A percentile compares a stretch with the other conserved stretches of the same genome.
phyloP scores from a whole-genome alignment of 768 basidiomycete species.

The Pulveroboletus sp. region DNA sequence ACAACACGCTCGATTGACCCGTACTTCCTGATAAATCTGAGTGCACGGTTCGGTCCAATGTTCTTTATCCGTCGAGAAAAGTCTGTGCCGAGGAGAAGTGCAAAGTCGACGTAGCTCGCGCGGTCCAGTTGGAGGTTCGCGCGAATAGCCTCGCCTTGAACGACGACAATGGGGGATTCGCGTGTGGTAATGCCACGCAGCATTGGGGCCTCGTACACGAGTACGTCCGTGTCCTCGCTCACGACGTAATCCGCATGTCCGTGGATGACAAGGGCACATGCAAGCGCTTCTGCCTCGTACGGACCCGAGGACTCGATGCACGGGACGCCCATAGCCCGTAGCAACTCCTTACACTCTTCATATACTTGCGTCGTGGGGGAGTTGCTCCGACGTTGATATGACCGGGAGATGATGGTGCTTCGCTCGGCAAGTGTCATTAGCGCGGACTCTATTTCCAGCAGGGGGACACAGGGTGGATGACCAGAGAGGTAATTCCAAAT shows the following conservation, averaged over 20 bases:
- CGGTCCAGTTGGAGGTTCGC: slow-evolving; percentile 51
- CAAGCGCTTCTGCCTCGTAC: slow-evolving; percentile 84
- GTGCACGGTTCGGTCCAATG: slow-evolving; percentile 73
- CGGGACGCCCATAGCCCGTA: slow-evolving; percentile 78
- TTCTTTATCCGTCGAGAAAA: slow-evolving; percentile 82
- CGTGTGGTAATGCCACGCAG: slow-evolving; percentile 69
- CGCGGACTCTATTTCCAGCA: slow-evolving; percentile 19
- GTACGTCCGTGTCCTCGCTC: slow-evolving; percentile 87
- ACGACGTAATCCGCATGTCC: slow-evolving; percentile 84
- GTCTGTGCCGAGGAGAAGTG: slow-evolving; percentile 84
- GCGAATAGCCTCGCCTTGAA: slow-evolving; percentile 64
- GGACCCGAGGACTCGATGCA: slow-evolving; percentile 64
- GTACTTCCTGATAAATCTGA: slow-evolving; percentile 67
- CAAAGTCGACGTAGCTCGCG: slow-evolving; percentile 72
- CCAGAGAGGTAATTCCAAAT: slow-evolving; percentile 49
- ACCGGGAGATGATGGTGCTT: slow-evolving; percentile 56
- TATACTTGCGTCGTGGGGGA: slow-evolving; percentile 65
- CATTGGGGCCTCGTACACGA: slow-evolving; percentile 78
- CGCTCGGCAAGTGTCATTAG: slow-evolving; percentile 39
- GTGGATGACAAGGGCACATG: slow-evolving; percentile 65
- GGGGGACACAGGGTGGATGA: slow-evolving; percentile 5
- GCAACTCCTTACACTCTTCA: slow-evolving; percentile 60
- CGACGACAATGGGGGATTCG: slow-evolving; percentile 52
- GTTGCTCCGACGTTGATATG: slow-evolving; percentile 58
- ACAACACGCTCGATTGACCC: slow-evolving; percentile 71